Percentiles rank a stretch among this genome's conserved stretches.
Evolutionary conservation across 768 basidiomycete species (phyloP).

Genomic region (Leccinum obscurum): DNA sequence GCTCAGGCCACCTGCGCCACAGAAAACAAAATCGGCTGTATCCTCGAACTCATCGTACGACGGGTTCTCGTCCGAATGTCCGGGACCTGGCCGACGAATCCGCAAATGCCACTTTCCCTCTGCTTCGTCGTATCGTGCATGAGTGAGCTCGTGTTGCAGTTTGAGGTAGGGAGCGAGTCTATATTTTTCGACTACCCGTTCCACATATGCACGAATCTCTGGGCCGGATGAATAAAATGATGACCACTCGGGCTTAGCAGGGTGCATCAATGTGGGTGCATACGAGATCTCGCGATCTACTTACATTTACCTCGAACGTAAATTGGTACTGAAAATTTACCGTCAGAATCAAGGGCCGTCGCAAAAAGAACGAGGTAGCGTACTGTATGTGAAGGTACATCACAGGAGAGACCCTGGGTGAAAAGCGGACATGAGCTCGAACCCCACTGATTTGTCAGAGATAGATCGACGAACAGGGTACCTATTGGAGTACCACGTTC

Average conservation of each 20-base stretch:
- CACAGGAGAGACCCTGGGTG: slow-evolving; percentile 56
- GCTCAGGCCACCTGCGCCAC: neutral
- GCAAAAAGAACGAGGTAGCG: slow-evolving; percentile 16
- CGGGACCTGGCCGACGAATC: slow-evolving; percentile 36
- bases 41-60: slow-evolving; percentile 23
- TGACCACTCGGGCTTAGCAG: slow-evolving; percentile 41
- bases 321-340: slow-evolving; percentile 49
- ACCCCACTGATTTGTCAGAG: neutral
- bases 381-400: slow-evolving; percentile 58
- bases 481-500: slow-evolving; percentile 58
- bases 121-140: slow-evolving; percentile 50
- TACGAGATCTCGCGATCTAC: slow-evolving; percentile 1
- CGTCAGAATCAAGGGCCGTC: neutral
- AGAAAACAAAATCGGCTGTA: neutral
- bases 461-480: slow-evolving; percentile 44
- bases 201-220: slow-evolving; percentile 58
- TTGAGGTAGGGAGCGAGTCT: slow-evolving; percentile 53
- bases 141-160: slow-evolving; percentile 52
- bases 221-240: slow-evolving; percentile 58
- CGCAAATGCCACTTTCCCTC: slow-evolving; percentile 57
- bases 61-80: slow-evolving; percentile 15
- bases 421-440: neutral
- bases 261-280: neutral
- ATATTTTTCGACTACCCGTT: slow-evolving; percentile 56
- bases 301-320: slow-evolving; percentile 54